Conservation (phyloP, 352 stramenopile genomes). For the Albugo laibachii region DNA sequence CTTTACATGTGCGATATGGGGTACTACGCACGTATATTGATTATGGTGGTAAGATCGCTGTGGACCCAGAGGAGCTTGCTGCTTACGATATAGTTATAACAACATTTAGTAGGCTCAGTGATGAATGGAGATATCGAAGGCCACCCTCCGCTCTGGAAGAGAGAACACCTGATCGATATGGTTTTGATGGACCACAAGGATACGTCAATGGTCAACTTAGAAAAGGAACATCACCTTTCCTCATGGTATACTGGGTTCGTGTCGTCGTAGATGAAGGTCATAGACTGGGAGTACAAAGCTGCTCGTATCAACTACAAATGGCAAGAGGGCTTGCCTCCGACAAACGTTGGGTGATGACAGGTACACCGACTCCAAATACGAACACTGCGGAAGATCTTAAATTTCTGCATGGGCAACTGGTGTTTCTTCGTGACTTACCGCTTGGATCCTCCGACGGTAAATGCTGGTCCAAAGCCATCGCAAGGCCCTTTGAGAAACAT, state of each 20-base stretch:
- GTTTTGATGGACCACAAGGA: conserved; percentile 20
- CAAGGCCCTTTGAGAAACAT: conserved; percentile 44
- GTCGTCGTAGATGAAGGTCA: conserved; percentile 94
- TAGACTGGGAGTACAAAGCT: conserved; percentile 60
- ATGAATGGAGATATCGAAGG: conserved; percentile 42
- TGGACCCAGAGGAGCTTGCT: conserved; percentile 20
- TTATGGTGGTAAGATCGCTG: conserved; percentile 15
- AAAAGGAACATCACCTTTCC: conserved; percentile 26
- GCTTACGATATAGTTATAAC: conserved; percentile 54
- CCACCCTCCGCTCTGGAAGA: conserved; percentile 37
- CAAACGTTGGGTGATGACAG: conserved; percentile 93
- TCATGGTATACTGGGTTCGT: conserved; percentile 65
- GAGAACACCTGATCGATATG: conserved; percentile 40
- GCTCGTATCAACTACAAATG: conserved; percentile 59
- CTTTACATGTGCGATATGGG: conserved; percentile 18
- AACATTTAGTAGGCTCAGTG: conserved; percentile 32
- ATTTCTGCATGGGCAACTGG: conserved; percentile 79
- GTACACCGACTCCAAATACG: conserved; percentile 86
- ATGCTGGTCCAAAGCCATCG: conserved; percentile 57
- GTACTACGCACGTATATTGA: conserved; percentile 29
- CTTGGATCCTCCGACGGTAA: conserved; percentile 64
- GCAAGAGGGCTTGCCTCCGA: conserved; percentile 62
- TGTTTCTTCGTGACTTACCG: conserved; percentile 79
- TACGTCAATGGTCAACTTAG: conserved; percentile 40
- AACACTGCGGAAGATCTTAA: conserved; percentile 67